Evolutionary conservation across 2,329 filamentous ascomycete species (phyloP), one percentile per base, ranked within the genome.

Genomic region (Periconia digitata): DNA sequence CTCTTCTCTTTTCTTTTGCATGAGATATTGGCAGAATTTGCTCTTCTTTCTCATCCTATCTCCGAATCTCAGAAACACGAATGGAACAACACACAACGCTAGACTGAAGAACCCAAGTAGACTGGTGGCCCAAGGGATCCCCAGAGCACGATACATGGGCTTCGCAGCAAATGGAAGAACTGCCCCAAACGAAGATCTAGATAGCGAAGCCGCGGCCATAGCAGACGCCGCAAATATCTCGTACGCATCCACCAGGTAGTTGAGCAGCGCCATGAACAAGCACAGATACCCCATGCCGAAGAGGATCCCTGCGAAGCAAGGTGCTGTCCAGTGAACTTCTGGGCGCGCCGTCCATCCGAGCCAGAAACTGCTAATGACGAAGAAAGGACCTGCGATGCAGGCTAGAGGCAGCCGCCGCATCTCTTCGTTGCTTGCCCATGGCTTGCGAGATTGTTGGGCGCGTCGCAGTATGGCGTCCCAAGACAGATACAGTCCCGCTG

Each of bases 191-290:
- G 80, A 77, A 55, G 86, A 90, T 44, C 92, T 81, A 48, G 87
- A 82, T 67, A 94, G 89, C 40, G 86, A 87, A 63, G 95, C 94
- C 38, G 90, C 90, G 12, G 91, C 90, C 69, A 96, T 78, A 3
- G 90, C 90, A 49, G 81, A 85, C 40, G 88, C 88, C 21, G 87
- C 87, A 66, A 89, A 90, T 21, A 83, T 71, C 45, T 87, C 86
- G 70, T 92, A 92, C 18, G 87, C 86, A 47, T 80, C 76, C 24
- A 78, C 75, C 16, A 79, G 69, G 67, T 90, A 88, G 58, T 89
- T 86, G 72, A 83, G 60, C 22, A 75, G 58, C 56, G 77, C 63
- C 77, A 78, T 73, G 74, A 82, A 74, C 51, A 79, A 70, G 27
- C 76, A 71, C 60, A 79, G 52, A 50, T 74, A 77, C 0, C 75